These are phyloP conservation scores for Verbena officinalis DNA, from an alignment of 257 asterid genomes.

Conservation along the genomic window DNA sequence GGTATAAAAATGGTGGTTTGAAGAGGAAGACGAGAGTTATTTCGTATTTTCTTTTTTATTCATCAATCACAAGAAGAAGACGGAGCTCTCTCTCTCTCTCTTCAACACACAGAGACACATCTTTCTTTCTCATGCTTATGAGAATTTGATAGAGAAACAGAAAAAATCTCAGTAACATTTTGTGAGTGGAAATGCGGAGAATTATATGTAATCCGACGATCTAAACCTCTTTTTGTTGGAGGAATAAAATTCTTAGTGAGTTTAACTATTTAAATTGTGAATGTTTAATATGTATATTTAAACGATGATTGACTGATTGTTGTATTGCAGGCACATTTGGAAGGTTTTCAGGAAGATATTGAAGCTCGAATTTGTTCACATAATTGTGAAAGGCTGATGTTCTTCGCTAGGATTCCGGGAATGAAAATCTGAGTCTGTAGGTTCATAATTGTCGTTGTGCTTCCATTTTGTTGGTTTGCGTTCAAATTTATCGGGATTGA, in stretches of 20 bases:
- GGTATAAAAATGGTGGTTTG: conserved; percentile 56
- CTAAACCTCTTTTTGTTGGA: conserved; percentile 3
- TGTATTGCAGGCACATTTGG: conserved; percentile 29
- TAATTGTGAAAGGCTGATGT: conserved; percentile 26
- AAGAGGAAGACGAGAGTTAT: conserved; percentile 41
- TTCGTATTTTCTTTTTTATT: conserved; percentile 32
- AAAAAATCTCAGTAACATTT: background rate
- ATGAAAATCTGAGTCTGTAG: conserved; percentile 26
- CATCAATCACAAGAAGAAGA: conserved; percentile 37
- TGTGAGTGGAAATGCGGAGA: conserved; percentile 53
- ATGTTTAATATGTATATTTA: conserved; percentile 8
- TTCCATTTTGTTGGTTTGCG: conserved; percentile 3
- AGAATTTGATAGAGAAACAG: conserved; percentile 8
- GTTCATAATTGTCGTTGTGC: conserved; percentile 13
- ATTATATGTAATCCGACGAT: conserved; percentile 27
- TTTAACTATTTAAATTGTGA: conserved; percentile 10
- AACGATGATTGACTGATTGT: conserved; percentile 19
- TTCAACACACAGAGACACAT: background rate
- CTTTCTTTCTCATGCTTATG: background rate
- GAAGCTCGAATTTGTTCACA: conserved; percentile 21
- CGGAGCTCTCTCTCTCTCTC: conserved; percentile 32
- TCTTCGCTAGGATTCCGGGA: conserved; percentile 20
- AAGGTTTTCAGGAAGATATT: conserved; percentile 25
- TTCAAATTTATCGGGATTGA: conserved; percentile 3
- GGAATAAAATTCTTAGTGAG: conserved; percentile 22